Conservation (phyloP, 2,329 filamentous ascomycete species). For the Aspergillus texensis region DNA sequence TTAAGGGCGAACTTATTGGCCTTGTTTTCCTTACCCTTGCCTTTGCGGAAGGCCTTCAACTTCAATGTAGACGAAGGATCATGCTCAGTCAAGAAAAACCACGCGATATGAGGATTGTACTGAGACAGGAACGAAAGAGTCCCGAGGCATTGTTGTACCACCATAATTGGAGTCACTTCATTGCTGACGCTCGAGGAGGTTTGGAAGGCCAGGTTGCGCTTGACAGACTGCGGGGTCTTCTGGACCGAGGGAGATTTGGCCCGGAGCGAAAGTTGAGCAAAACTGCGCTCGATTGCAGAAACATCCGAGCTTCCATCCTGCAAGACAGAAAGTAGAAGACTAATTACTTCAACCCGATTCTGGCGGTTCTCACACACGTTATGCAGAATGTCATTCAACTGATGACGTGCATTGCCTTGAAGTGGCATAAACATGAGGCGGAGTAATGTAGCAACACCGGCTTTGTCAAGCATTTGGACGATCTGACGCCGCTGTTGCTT, state of each 20-base stretch:
- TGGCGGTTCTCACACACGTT: conserved; percentile 97
- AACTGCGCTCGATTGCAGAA: conserved; percentile 91
- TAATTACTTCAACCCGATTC: conserved; percentile 90
- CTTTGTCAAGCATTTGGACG: conserved; percentile 95
- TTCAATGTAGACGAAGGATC: conserved; percentile 79
- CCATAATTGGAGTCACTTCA: conserved; percentile 89
- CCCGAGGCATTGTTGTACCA: conserved; percentile 92
- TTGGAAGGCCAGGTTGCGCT: conserved; percentile 71
- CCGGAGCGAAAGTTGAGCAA: conserved; percentile 86
- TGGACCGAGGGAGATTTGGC: conserved; percentile 78
- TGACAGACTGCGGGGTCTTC: conserved; percentile 80
- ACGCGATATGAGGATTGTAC: conserved; percentile 83
- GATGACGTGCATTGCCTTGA: conserved; percentile 79
- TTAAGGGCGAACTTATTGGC: conserved; percentile 90
- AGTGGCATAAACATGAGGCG: conserved; percentile 98
- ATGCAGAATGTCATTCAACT: conserved; percentile 83
- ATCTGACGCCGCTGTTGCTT: conserved; percentile 78
- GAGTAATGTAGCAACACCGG: conserved; percentile 90
- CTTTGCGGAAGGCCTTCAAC: conserved; percentile 75
- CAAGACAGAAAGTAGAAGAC: conserved; percentile 86
- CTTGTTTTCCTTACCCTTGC: conserved; percentile 83
- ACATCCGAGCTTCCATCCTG: conserved; percentile 95
- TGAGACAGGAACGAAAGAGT: conserved; percentile 81
- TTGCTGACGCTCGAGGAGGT: conserved; percentile 63
- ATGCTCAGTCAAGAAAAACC: conserved; percentile 92